Base-by-base conservation (phyloP, 306 rosid genomes). In the Corylus avellana region DNA sequence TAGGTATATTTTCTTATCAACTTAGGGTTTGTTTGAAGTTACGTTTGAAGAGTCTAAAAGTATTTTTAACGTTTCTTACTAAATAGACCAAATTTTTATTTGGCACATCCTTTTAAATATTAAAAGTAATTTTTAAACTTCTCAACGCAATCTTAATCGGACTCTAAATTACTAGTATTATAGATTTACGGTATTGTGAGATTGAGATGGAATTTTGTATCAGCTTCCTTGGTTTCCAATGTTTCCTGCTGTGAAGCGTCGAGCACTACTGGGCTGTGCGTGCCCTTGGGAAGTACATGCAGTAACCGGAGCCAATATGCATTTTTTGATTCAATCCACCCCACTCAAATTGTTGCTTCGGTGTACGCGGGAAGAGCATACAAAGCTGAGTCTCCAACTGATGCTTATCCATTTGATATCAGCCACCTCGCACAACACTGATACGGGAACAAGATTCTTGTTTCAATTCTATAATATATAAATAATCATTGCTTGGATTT, bases 281-380 rank as follows among this genome's bases (percentile, higher is more conserved):
- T 5, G 12, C 57, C 68, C 10, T 0, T 7, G 12, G 49, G 62
- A 56, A 12, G 5, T 4, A 42, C 57, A 29, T 82, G 85, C 72
- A 3, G 2, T 3, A 77, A 82, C 22, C 77, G 85, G 50, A 27
- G 0, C 1, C 35, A 20, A 17, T 54, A 64, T 56, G 3, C 4
- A 11, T 82, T 63, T 57, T 77, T 14, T 42, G 85, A 82, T 53
- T 72, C 27, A 22, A 22, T 22, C 25, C 85, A 81, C 71, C 81
- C 78, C 12, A 81, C 85, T 12, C 74, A 63, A 14, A 9, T 25
- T 27, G 10, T 4, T 7, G 12, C 0, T n/a, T 6, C 4, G 35
- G 3, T 12, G 1, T 10, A 25, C 5, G 68, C 70, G 0, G 37
- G 2, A 5, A 77, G 78, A 51, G 77, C 85, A 18, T 82, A 61